phyloP scores from a whole-genome alignment of 345 rosid species.

The Rhodomyrtus tomentosa region DNA sequence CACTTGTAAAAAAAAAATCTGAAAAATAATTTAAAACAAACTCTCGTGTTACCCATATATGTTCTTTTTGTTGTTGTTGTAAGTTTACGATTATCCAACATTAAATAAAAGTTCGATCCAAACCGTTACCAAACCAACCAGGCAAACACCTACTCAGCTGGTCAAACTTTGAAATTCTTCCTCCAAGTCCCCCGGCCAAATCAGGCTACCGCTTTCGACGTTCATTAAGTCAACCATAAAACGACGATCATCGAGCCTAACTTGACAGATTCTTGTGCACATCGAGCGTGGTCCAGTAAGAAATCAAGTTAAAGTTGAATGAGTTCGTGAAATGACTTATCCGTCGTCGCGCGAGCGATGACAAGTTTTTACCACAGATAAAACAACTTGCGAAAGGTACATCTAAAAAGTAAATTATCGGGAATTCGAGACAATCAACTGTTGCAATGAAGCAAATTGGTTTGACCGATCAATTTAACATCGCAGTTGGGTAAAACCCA shows the following conservation, averaged over 20 bases:
- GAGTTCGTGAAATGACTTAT: too few relatives aligned
- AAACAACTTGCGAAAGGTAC: background rate
- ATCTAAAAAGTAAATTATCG: background rate
- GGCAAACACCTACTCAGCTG: background rate
- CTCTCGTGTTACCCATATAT: background rate
- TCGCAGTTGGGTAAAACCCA: conserved; percentile 22
- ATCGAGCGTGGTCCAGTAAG: background rate
- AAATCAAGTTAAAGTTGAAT: too few relatives aligned
- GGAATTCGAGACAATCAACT: background rate
- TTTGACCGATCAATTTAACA: background rate
- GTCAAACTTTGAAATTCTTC: background rate
- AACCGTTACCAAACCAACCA: background rate
- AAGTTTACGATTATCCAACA: background rate
- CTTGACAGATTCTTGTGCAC: background rate
- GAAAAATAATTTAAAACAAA: background rate
- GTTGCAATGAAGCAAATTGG: background rate
- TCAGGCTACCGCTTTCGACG: background rate
- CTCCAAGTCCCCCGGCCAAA: background rate
- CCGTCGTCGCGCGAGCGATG: background rate
- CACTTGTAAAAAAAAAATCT: background rate
- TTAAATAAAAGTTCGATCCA: background rate
- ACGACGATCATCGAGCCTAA: background rate
- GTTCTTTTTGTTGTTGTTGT: background rate
- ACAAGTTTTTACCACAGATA: background rate
- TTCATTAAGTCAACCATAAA: background rate